Percentiles rank a stretch among this genome's conserved stretches.
Conservation (phyloP, 2,329 filamentous ascomycete genomes). For the Colletotrichum sp. region DNA sequence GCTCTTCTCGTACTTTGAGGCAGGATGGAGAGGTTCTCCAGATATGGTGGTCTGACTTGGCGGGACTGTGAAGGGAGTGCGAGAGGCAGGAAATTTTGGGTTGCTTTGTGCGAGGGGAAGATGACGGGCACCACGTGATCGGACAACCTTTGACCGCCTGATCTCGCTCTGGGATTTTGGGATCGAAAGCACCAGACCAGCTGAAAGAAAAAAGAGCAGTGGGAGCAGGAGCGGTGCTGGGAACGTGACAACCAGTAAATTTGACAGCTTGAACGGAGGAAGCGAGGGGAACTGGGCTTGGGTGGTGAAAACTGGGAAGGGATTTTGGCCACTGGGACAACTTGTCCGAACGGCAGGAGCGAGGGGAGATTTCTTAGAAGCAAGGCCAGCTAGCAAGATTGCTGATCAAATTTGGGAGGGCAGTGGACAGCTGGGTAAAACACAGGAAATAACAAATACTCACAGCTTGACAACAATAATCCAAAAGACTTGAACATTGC, state of each 20-base stretch:
- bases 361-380: accelerated
- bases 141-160: accelerated
- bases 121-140: background rate
- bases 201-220: background rate
- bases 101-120: background rate
- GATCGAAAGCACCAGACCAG: accelerated
- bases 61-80: accelerated
- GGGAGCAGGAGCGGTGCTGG: background rate
- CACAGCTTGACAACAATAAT: background rate
- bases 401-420: accelerated
- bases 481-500: background rate
- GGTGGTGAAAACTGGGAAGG: accelerated
- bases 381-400: accelerated
- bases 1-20: background rate
- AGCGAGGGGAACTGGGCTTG: background rate
- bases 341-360: accelerated
- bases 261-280: background rate
- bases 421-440: background rate
- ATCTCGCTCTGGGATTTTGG: accelerated
- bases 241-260: background rate
- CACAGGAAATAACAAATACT: background rate
- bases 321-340: background rate
- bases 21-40: accelerated
- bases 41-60: background rate
- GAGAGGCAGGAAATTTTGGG: background rate